phyloP scores from a whole-genome alignment of 495 filamentous ascomycete species.

The Sordaria brevicollis region DNA sequence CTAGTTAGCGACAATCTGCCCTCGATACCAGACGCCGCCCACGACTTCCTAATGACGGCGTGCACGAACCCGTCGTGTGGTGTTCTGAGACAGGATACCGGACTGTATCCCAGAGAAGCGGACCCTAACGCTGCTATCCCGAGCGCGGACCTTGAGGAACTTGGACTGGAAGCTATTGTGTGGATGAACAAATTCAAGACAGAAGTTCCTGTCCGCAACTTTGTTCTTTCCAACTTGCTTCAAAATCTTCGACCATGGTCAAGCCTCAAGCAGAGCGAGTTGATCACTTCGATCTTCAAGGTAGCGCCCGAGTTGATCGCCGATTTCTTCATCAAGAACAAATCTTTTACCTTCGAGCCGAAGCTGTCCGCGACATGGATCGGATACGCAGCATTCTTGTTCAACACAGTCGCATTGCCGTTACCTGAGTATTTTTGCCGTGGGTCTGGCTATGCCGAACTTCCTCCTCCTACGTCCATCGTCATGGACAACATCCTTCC shows the following conservation, averaged over 20 bases:
- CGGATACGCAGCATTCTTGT: conserved; percentile 79
- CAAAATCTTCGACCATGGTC: conserved; percentile 76
- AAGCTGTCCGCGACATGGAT: conserved; percentile 90
- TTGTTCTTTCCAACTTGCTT: conserved; percentile 60
- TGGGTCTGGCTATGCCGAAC: conserved; percentile 37
- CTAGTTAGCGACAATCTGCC: conserved; percentile 16
- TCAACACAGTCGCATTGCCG: conserved; percentile 62
- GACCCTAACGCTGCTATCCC: conserved; percentile 39
- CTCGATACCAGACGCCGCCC: conserved; percentile 48
- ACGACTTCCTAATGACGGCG: conserved; percentile 60
- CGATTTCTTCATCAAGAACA: conserved; percentile 71
- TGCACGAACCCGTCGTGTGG: conserved; percentile 63
- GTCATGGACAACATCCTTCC: conserved; percentile 81
- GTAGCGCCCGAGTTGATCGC: conserved; percentile 75
- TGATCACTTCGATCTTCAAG: conserved; percentile 69
- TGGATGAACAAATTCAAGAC: conserved; percentile 57
- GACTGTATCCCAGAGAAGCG: conserved; percentile 62
- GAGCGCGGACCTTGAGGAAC: conserved; percentile 42
- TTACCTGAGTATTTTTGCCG: conserved; percentile 60
- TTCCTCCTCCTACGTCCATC: conserved; percentile 65
- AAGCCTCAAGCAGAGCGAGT: conserved; percentile 66
- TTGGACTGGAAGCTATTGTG: conserved; percentile 56
- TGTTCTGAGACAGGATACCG: conserved; percentile 54
- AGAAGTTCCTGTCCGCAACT: conserved; percentile 64
- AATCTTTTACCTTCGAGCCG: conserved; percentile 76